These are phyloP conservation scores for Cronartium quercuum DNA, from an alignment of 1,284 basidiomycete genomes.

Conservation along the genomic window DNA sequence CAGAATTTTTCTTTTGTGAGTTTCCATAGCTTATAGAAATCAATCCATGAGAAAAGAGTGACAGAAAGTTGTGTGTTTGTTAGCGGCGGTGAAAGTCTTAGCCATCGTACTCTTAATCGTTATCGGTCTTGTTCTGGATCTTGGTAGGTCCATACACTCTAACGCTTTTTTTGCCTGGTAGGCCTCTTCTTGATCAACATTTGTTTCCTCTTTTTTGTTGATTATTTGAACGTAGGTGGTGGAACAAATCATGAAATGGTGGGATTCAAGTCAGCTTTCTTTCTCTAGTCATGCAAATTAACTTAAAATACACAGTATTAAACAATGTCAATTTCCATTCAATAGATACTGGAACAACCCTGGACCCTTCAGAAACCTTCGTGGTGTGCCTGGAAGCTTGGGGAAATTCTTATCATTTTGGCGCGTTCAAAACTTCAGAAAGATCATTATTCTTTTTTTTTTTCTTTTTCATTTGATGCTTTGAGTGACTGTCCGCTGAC, in stretches of 20 bases:
- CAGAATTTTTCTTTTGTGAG: constrained; percentile 22
- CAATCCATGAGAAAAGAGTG: too few species aligned
- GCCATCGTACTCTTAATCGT: constrained; percentile 51
- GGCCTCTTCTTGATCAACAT: not conserved
- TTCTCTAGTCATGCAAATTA: constrained; percentile 44
- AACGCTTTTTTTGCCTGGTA: not conserved
- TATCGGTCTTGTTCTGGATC: constrained; percentile 62
- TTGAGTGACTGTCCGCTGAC: not conserved
- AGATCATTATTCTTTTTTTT: too few species aligned
- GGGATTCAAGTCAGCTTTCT: constrained; percentile 46
- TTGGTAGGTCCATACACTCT: constrained; percentile 55
- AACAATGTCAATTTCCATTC: constrained; percentile 50
- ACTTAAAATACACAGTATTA: constrained; percentile 43
- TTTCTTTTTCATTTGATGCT: not conserved
- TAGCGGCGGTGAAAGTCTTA: constrained; percentile 26
- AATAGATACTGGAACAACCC: constrained; percentile 65
- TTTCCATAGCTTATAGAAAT: not conserved
- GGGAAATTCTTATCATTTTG: constrained; percentile 51
- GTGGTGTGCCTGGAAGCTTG: constrained; percentile 47
- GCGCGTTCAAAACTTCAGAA: constrained; percentile 1
- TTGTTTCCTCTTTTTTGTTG: constrained; percentile 56
- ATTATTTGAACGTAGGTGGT: constrained; percentile 58
- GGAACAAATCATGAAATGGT: constrained; percentile 59
- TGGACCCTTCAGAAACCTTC: constrained; percentile 55
- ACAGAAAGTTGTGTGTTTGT: too few species aligned